phyloP scores from a whole-genome alignment of 768 basidiomycete species.

The Tricholoma terreum region DNA sequence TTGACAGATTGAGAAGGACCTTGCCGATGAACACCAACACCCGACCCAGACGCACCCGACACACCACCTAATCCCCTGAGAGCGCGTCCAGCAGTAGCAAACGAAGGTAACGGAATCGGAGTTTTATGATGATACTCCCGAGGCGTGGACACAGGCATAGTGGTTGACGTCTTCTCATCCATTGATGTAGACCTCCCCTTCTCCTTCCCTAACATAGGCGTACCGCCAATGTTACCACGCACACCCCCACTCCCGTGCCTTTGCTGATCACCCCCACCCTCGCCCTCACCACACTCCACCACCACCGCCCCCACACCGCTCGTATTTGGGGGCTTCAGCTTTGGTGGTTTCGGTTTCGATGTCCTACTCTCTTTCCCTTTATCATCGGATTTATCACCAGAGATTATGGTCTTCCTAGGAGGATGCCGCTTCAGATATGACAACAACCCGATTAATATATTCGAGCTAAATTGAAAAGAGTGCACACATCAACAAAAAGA shows the following conservation, averaged over 20 bases:
- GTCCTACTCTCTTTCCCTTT: background rate
- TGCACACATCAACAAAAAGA: background rate
- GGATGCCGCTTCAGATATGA: constrained; percentile 59
- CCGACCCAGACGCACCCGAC: too few relatives aligned
- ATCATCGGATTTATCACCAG: background rate
- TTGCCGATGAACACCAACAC: too few relatives aligned
- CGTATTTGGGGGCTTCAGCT: background rate
- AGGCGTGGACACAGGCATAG: background rate
- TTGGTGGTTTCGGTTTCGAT: background rate
- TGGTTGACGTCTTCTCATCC: background rate
- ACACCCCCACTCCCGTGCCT: background rate
- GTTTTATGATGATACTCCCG: constrained; percentile 8
- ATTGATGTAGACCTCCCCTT: background rate
- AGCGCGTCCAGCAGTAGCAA: constrained; percentile 30
- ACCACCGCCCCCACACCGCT: background rate
- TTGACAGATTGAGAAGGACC: background rate
- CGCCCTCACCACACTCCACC: background rate
- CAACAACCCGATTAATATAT: constrained; percentile 84
- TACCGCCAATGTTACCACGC: background rate
- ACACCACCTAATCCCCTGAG: background rate
- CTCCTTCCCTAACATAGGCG: background rate
- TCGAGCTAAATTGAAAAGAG: constrained; percentile 60
- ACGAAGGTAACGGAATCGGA: constrained; percentile 38
- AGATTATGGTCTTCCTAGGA: constrained; percentile 17
- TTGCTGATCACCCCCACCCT: background rate